Evolutionary conservation across 192 early-diverging fungal species (phyloP).

Genomic region (Diversispora eburnea): DNA sequence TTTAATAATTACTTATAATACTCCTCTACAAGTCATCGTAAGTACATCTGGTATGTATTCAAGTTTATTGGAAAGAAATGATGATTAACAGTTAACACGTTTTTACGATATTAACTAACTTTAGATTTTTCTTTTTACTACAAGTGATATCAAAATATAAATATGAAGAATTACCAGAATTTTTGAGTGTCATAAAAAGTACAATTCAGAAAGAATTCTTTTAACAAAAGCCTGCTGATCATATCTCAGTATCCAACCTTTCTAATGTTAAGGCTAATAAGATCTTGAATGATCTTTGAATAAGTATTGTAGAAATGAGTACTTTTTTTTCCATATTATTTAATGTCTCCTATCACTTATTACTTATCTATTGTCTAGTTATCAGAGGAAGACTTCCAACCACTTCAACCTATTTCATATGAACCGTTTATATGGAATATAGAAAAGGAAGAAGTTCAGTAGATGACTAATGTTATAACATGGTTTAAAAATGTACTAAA

Average conservation of each 20-base stretch:
- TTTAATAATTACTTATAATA: neutral
- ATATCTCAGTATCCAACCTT: neutral
- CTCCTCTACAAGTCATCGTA: neutral
- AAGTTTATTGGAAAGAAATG: neutral
- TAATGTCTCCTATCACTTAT: neutral
- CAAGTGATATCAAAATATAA: neutral
- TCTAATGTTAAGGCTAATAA: neutral
- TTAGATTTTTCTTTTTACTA: neutral
- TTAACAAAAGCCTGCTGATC: neutral
- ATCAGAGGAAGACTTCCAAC: conserved; percentile 5
- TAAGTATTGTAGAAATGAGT: neutral
- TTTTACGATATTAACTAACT: neutral
- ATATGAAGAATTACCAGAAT: neutral
- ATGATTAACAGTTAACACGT: neutral
- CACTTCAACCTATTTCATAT: neutral
- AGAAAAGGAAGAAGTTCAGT: neutral
- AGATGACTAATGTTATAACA: conserved; percentile 10
- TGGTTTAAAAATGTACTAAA: conserved; percentile 12
- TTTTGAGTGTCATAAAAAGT: neutral
- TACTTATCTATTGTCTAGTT: conserved; percentile 16
- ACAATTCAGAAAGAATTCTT: neutral
- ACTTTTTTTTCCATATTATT: neutral
- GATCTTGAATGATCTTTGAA: conserved; percentile 9
- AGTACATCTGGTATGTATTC: neutral
- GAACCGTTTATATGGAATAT: neutral